Conservation (phyloP, 208 protist species). For the Angomonas deanei region DNA sequence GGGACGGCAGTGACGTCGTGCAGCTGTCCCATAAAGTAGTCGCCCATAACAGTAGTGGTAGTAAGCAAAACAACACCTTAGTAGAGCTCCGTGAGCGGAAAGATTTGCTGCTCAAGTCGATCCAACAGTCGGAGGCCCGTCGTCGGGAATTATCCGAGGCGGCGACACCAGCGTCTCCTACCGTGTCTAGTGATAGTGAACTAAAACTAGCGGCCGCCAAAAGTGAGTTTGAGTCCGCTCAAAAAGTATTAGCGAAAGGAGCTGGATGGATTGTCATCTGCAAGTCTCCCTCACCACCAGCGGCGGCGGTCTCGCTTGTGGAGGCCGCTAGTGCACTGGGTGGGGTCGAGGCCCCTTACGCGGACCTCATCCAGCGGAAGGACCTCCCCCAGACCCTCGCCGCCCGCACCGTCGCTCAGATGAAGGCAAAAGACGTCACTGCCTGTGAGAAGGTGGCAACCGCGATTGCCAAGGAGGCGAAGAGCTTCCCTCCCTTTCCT, state of each 20-base stretch:
- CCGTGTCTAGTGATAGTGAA: too few relatives aligned
- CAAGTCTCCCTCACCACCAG: background rate
- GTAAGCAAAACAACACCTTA: too few relatives aligned
- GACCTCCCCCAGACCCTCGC: background rate
- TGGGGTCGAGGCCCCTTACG: background rate
- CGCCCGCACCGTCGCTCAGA: background rate
- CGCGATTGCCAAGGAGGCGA: background rate
- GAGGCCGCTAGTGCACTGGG: background rate
- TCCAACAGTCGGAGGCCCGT: too few relatives aligned
- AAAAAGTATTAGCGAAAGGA: background rate
- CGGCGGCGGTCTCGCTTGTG: background rate
- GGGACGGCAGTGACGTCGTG: too few relatives aligned
- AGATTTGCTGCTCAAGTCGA: too few relatives aligned
- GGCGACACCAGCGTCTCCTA: too few relatives aligned
- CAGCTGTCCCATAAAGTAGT: too few relatives aligned
- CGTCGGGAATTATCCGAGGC: too few relatives aligned
- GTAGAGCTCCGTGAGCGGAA: too few relatives aligned
- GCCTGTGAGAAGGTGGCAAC: background rate
- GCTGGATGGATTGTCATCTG: background rate
- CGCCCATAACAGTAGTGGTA: too few relatives aligned
- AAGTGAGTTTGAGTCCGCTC: constrained; percentile 21
- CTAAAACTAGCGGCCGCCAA: constrained; percentile 17
- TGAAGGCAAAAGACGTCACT: background rate
- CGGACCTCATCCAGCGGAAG: background rate
- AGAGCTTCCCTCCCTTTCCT: background rate